Base-by-base conservation (phyloP, 805 yeast species). In the Nakazawaea anatomiae region DNA sequence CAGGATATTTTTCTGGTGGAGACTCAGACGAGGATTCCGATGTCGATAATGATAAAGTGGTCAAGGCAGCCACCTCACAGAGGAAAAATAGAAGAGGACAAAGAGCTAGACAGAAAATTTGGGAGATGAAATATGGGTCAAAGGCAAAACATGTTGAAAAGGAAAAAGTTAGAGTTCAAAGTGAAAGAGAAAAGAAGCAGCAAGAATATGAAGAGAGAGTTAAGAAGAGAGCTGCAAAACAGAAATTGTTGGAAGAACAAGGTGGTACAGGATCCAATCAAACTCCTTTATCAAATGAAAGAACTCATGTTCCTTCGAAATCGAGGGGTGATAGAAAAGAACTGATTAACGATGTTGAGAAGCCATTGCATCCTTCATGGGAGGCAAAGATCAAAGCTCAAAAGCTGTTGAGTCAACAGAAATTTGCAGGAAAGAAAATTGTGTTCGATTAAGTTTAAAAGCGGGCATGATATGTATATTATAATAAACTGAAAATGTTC, bases 81-180 rank as follows among this genome's bases (percentile, higher is more conserved):
- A 78, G 92, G 55, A 89, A 90, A 60, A 94, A 94, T 66, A 77
- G 99, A 70, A 82, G 97, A 66, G 99, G 99, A 29, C 99, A 94
- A 71, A 77, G 98, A 54, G 99, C 97, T 1, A 83, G 99, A 70
- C 94, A 92, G 66, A 86, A 87, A 73, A 89, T 94, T 48, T 94
- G 98, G 98, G 99, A 90, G 63, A 72, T 79, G 69, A 92, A 94
- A 66, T 94, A 75, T 63, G 98, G 98, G 30, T 66, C 66, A 18
- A 71, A 74, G 29, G 99, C 99, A n/a, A 83, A 81, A 51, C 99
- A 94, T 65, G 77, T 91, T 28, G 74, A 79, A 60, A 77, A 82
- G 57, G 87, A 87, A 58, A 68, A 73, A n/a, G 80, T 75, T 45
- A 74, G 82, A 41, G 65, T 70, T 31, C 69, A 67, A 43, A 76